Evolutionary conservation across 1,284 basidiomycete species (phyloP).

Genomic region (Trichosporon faecale): DNA sequence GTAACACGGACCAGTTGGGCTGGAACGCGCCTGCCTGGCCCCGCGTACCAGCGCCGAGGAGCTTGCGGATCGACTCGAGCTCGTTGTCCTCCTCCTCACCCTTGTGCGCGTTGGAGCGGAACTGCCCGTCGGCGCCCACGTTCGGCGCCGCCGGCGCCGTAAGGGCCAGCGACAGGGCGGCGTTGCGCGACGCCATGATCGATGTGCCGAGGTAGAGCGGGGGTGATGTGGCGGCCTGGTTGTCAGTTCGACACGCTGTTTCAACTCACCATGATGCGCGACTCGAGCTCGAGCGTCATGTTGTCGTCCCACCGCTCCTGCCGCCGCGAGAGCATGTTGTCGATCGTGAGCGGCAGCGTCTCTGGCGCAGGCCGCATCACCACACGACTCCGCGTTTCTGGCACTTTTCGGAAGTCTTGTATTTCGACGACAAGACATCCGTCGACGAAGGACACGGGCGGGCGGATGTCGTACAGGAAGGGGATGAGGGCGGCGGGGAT

Average conservation of each 20-base stretch:
- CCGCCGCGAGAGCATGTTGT: slow-evolving; percentile 47
- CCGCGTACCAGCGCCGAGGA: slow-evolving; percentile 36
- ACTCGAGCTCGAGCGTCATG: slow-evolving; percentile 49
- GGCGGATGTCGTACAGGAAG: slow-evolving; percentile 48
- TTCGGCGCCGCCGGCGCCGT: slow-evolving; percentile 45
- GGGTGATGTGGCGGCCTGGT: slow-evolving; percentile 50
- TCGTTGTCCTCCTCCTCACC: slow-evolving; percentile 30
- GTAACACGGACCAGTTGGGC: slow-evolving; percentile 42
- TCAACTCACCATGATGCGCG: slow-evolving; percentile 48
- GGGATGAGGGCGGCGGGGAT: slow-evolving; percentile 50
- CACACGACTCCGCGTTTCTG: slow-evolving; percentile 41
- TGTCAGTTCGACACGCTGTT: background rate
- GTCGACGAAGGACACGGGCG: slow-evolving; percentile 49
- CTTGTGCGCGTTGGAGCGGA: slow-evolving; percentile 23
- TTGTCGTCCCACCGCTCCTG: slow-evolving; percentile 48
- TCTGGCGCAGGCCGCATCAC: slow-evolving; percentile 52
- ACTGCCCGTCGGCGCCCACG: slow-evolving; percentile 40
- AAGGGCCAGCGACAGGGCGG: slow-evolving; percentile 45
- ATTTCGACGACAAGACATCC: slow-evolving; percentile 53
- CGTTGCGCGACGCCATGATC: slow-evolving; percentile 48
- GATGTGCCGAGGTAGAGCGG: slow-evolving; percentile 52
- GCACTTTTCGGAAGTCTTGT: slow-evolving; percentile 46
- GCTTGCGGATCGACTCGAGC: slow-evolving; percentile 37
- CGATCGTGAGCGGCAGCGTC: slow-evolving; percentile 47
- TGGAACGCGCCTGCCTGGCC: slow-evolving; percentile 28